Conservation (phyloP, 371 early-diverging fungal species). For the Mucor circinelloides region DNA sequence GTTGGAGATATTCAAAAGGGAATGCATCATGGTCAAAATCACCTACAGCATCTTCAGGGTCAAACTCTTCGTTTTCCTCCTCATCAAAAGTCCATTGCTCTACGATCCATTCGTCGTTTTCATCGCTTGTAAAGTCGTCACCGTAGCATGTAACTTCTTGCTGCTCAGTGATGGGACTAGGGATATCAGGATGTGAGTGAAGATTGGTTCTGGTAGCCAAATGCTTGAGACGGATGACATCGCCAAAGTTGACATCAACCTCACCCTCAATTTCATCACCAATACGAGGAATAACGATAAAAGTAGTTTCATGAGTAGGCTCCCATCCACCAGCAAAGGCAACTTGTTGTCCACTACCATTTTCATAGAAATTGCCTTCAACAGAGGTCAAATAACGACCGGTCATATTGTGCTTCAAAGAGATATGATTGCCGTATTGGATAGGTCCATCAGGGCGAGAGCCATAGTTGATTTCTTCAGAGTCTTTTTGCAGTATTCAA, state of each 20-base stretch:
- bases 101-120: conserved; percentile 67
- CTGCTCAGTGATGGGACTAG: conserved; percentile 55
- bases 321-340: conserved; percentile 53
- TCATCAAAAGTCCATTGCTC: conserved; percentile 44
- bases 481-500: not conserved
- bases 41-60: conserved; percentile 31
- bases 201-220: conserved; percentile 49
- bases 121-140: conserved; percentile 45
- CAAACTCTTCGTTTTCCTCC: conserved; percentile 39
- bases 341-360: conserved; percentile 59
- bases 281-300: conserved; percentile 56
- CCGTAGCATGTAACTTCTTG: conserved; percentile 68
- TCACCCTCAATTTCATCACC: conserved; percentile 37
- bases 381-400: conserved; percentile 55
- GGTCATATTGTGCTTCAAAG: conserved; percentile 62
- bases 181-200: conserved; percentile 59
- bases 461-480: conserved; percentile 8
- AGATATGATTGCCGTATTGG: conserved; percentile 5
- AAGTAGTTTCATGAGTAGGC: conserved; percentile 39
- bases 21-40: not conserved
- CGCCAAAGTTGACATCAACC: conserved; percentile 53
- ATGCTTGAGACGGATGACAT: conserved; percentile 59
- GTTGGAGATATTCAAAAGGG: not conserved
- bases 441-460: conserved; percentile 9
- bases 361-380: conserved; percentile 30